A percentile compares a stretch with the other conserved stretches of the same genome.
Evolutionary conservation across 2,329 filamentous ascomycete species (phyloP).

Genomic region (Myriosclerotinia curreyana): DNA sequence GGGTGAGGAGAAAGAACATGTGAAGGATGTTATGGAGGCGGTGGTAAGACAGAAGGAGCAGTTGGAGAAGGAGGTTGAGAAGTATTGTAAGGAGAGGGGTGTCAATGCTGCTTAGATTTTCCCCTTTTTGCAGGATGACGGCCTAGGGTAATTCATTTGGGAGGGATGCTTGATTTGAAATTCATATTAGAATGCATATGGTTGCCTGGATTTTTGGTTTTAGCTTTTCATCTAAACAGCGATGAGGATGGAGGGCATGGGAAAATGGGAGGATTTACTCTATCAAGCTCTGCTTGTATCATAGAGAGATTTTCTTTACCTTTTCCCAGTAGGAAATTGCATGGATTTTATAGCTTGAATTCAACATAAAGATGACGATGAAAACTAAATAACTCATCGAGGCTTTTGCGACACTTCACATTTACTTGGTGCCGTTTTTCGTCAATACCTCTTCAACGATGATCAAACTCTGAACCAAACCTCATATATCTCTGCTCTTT

Average conservation of each 20-base stretch:
- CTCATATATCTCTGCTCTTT: background rate
- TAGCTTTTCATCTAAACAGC: no score
- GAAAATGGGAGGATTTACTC: background rate
- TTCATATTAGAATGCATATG: conserved; percentile 3
- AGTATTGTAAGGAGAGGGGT: conserved; percentile 64
- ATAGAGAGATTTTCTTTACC: background rate
- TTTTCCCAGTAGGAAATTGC: background rate
- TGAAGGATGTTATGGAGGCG: conserved; percentile 68
- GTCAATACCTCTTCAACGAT: background rate
- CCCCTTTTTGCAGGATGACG: background rate
- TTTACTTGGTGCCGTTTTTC: background rate
- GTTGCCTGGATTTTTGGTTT: background rate
- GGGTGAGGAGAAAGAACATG: conserved; percentile 48
- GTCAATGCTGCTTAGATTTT: background rate
- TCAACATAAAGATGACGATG: background rate
- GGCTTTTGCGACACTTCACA: background rate
- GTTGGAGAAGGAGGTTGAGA: conserved; percentile 69
- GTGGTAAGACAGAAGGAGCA: conserved; percentile 62
- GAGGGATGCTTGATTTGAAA: background rate
- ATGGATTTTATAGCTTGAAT: background rate
- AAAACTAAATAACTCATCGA: background rate
- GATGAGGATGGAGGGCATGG: no score
- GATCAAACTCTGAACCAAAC: background rate
- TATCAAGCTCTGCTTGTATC: background rate
- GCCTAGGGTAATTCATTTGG: background rate